Evolutionary conservation across 345 rosid genomes (phyloP).

Genomic region (Eucalyptus marginata): DNA sequence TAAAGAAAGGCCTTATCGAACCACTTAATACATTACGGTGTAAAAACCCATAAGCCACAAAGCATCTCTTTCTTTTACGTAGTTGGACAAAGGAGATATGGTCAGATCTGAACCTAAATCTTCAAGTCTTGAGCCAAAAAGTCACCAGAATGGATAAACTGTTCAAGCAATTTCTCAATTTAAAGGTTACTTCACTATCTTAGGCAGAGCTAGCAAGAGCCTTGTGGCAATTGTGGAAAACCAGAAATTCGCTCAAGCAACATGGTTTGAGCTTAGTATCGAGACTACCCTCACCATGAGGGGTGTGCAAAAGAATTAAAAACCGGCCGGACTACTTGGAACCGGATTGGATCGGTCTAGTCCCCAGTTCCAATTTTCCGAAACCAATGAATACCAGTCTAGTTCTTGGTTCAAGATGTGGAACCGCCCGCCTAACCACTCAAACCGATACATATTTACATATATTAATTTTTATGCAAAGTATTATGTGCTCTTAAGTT

Average conservation of each 20-base stretch:
- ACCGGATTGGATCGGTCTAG: too few relatives aligned
- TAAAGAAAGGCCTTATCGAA: not conserved
- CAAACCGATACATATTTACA: too few relatives aligned
- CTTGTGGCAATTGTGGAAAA: not conserved
- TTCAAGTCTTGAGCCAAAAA: not conserved
- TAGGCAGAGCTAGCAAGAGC: not conserved
- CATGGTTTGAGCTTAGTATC: not conserved
- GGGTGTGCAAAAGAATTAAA: too few relatives aligned
- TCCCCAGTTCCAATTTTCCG: rapidly evolving
- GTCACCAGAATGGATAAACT: not conserved
- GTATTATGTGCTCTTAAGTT: not conserved
- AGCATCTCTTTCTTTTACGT: not conserved
- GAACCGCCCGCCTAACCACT: too few relatives aligned
- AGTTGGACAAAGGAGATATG: not conserved
- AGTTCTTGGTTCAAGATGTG: too few relatives aligned
- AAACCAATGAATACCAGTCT: too few relatives aligned
- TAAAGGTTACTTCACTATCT: not conserved
- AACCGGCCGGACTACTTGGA: too few relatives aligned
- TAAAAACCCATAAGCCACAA: not conserved
- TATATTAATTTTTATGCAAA: too few relatives aligned
- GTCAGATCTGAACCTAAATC: not conserved
- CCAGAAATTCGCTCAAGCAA: not conserved
- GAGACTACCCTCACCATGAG: not conserved
- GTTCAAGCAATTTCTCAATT: not conserved
- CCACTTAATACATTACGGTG: not conserved